Evolutionary conservation across 352 stramenopile genomes (phyloP).

Genomic region (Elongisporangium anandrum): DNA sequence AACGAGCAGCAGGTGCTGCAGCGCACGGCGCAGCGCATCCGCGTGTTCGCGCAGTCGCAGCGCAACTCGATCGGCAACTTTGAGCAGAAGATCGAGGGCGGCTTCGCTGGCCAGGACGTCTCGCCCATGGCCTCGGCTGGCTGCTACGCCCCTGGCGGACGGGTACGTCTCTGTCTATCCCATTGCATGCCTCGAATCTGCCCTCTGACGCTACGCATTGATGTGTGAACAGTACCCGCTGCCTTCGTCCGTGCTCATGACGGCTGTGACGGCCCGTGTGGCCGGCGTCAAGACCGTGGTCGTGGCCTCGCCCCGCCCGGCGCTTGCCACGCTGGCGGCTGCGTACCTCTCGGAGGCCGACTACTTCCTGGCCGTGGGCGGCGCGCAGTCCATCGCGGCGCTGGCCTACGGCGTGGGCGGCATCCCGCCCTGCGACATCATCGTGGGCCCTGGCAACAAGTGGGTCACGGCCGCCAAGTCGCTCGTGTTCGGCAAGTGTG

Average conservation of each 20-base stretch:
- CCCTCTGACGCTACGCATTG: constrained; percentile 2
- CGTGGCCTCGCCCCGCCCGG: constrained; percentile 92
- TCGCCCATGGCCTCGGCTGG: constrained; percentile 80
- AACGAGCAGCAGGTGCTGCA: constrained; percentile 80
- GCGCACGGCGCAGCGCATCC: constrained; percentile 89
- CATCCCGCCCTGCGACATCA: constrained; percentile 95
- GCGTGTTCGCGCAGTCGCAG: constrained; percentile 93
- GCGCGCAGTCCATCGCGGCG: constrained; percentile 90
- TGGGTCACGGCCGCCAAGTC: constrained; percentile 99
- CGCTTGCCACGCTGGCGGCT: constrained; percentile 91
- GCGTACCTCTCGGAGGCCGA: constrained; percentile 93
- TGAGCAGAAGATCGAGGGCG: constrained; percentile 93
- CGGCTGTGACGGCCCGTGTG: constrained; percentile 91
- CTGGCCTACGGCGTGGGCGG: constrained; percentile 95
- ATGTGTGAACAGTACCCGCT: constrained; percentile 84
- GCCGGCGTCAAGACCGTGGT: constrained; percentile 94
- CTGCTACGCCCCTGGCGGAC: constrained; percentile 97
- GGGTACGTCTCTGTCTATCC: constrained; percentile 27
- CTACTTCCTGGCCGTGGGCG: constrained; percentile 74
- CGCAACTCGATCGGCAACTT: constrained; percentile 90
- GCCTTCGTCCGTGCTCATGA: constrained; percentile 98
- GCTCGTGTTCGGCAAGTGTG: constrained; percentile 95
- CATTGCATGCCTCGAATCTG: background rate
- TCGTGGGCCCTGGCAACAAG: constrained; percentile 98
- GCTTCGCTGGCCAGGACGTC: constrained; percentile 92